Base-by-base conservation (phyloP, 2,329 filamentous ascomycete species). In the Venturia aucupariae region DNA sequence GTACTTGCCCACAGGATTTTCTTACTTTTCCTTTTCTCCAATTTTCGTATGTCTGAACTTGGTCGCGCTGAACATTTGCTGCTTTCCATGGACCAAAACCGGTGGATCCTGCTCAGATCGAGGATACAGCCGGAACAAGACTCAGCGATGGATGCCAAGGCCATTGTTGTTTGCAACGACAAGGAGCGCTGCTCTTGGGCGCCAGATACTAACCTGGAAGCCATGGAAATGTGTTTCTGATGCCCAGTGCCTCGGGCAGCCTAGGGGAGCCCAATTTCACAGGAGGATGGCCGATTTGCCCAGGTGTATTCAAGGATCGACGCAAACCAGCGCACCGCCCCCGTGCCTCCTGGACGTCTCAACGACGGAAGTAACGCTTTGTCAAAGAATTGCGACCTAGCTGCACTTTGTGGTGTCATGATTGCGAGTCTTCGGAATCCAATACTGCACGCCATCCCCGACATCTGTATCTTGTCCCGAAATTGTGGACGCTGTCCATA, bases 1-100 rank as follows among this genome's bases (percentile, higher is more conserved):
- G 51, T 57, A 57, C 51, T 57, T 57, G 51, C 51, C 46, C 51
- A 57, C 30, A 57, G 51, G 51, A 57, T 57, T 57, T 35, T 27
- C 24, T 51, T 30, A 30, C 4, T 3, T 57, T 35, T 35, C n/a
- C 46, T 51, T 15, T 15, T n/a, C 22, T 57, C 51, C 35, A 32
- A 17, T 35, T 48, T 57, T 57, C 51, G 51, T 57, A 57, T 57
- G 51, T 57, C 51, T 30, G 24, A 19, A 35, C 1, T 22, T 57
- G 51, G 15, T 30, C 35, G 15, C 27, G 30, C 30, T 57, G 27
- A 13, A 35, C 11, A 17, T 1, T 19, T 24, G 19, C 24, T 57
- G n/a, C 51, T 35, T 22, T 11, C 51, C 51, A 57, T 19, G 51
- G 51, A 57, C 3, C 13, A 57, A 3, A 15, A n/a, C 7, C n/a